Evolutionary conservation across 805 yeast species (phyloP), one percentile per base, ranked within the genome.

Genomic region (Wickerhamiella hasegawae): DNA sequence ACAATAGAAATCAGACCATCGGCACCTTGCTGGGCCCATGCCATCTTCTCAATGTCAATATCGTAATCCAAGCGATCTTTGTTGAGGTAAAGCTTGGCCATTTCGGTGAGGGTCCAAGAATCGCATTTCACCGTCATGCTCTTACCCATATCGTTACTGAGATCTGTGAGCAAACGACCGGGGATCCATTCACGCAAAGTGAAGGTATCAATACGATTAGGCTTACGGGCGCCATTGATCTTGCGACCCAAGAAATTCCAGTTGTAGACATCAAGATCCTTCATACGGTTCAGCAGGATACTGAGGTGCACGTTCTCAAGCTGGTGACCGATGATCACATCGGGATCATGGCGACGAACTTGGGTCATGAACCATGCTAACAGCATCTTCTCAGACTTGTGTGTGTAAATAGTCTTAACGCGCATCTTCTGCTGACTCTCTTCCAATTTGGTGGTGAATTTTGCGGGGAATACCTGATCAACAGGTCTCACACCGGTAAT

Each of bases 61-160:
- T 83, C 35, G 34, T 38, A 71, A 46, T 84, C 96, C 44, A 73
- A 55, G 8, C 82, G 66, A 11, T 61, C 70, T 48, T 68, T 69
- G 41, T 69, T 72, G 46, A 94, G 75, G 14, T 81, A 79, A 33
- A 81, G 69, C 21, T 72, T 76, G 46, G 73, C 77, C 97, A 90
- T 90, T 55, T 90, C 98, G 11, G 79, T 65, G 38, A 90, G 63
- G 40, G 82, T 92, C 95, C 94, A 90, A 14, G 87, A 79, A 55
- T 83, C 93, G 59, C 97, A 90, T 53, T 84, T 83, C 4, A 77
- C 63, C 3, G 95, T 83, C 42, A 87, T 62, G 0, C 96, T 85
- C 53, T 79, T 90, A 33, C 97, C 98, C 73, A 85, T 70, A 49
- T 83, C 94, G 55, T 90, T 90, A 34, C 87, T 83, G 50, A 90